These are phyloP conservation scores for Gyrodon lividus DNA, from an alignment of 768 basidiomycete genomes.

Conservation along the genomic window DNA sequence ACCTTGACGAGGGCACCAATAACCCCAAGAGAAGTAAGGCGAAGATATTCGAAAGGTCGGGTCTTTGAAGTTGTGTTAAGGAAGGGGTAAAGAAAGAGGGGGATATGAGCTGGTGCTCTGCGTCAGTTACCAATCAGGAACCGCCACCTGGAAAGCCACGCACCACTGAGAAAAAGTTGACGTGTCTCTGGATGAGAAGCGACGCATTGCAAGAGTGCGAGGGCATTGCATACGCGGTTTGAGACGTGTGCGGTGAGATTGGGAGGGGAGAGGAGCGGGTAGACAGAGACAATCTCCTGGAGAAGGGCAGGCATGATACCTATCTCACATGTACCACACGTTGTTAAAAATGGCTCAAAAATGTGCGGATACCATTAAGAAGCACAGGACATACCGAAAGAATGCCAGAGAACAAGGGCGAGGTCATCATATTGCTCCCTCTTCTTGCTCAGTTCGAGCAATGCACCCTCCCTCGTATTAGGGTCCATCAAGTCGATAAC, in stretches of 20 bases:
- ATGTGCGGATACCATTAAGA: not conserved
- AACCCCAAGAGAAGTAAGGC: slow-evolving; percentile 98
- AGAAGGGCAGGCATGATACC: slow-evolving; percentile 97
- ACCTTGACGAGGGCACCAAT: slow-evolving; percentile 99
- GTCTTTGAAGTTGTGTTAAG: slow-evolving; percentile 99
- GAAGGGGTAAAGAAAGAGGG: slow-evolving; percentile 93
- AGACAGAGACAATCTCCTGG: slow-evolving; percentile 98
- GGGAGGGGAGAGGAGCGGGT: slow-evolving; percentile 92
- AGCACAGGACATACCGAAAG: slow-evolving; percentile 67
- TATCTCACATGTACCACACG: slow-evolving; percentile 29
- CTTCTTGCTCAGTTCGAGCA: slow-evolving; percentile 97
- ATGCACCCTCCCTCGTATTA: slow-evolving; percentile 79
- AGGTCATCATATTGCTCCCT: slow-evolving; percentile 98
- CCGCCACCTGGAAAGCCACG: slow-evolving; percentile 10
- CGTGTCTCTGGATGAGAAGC: slow-evolving; percentile 97
- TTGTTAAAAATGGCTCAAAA: not conserved
- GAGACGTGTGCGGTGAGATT: slow-evolving; percentile 96
- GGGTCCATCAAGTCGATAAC: slow-evolving; percentile 87
- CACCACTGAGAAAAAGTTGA: slow-evolving; percentile 91
- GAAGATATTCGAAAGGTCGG: slow-evolving; percentile 98
- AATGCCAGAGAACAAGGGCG: slow-evolving; percentile 96
- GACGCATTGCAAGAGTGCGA: slow-evolving; percentile 96
- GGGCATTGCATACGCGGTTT: slow-evolving; percentile 97
- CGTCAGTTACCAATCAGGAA: not conserved
- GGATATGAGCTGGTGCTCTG: slow-evolving; percentile 81